phyloP scores from a whole-genome alignment of 2,329 filamentous ascomycete species.

The Sarocladiaceae sp. region DNA sequence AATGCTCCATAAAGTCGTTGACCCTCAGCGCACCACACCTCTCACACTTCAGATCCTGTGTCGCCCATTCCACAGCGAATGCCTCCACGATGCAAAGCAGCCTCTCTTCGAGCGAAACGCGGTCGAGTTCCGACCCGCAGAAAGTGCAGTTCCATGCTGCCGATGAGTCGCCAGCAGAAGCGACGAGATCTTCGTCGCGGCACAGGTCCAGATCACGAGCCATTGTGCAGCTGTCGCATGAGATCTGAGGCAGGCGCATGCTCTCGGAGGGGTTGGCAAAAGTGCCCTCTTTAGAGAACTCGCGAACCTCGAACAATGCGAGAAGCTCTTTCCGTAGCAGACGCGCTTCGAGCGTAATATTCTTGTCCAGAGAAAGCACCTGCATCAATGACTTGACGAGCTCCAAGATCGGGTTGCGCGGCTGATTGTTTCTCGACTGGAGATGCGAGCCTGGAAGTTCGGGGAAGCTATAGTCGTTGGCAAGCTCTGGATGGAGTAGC shows the following conservation, averaged over 20 bases:
- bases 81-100: constrained; percentile 74
- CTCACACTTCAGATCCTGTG: constrained; percentile 81
- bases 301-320: constrained; percentile 85
- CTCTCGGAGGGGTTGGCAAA: constrained; percentile 82
- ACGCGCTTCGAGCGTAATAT: constrained; percentile 82
- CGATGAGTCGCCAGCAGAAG: constrained; percentile 25
- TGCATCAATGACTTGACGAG: constrained; percentile 93
- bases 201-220: constrained; percentile 88
- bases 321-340: constrained; percentile 86
- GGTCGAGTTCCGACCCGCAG: constrained; percentile 72
- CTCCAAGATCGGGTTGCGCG: constrained; percentile 72
- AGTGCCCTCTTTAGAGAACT: constrained; percentile 83
- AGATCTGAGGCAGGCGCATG: constrained; percentile 69
- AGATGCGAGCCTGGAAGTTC: constrained; percentile 67
- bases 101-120: constrained; percentile 78
- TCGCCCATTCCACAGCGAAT: constrained; percentile 73
- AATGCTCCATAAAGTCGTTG: constrained; percentile 97
- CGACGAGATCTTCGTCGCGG: constrained; percentile 75
- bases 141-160: constrained; percentile 67
- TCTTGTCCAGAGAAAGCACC: constrained; percentile 84
- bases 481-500: constrained; percentile 82
- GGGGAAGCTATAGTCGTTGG: constrained; percentile 83
- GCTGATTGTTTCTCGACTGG: constrained; percentile 10
- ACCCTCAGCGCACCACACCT: constrained; percentile 68
- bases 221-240: constrained; percentile 88